Conservation (phyloP, 1,284 basidiomycete genomes). For the Somion occarium region DNA sequence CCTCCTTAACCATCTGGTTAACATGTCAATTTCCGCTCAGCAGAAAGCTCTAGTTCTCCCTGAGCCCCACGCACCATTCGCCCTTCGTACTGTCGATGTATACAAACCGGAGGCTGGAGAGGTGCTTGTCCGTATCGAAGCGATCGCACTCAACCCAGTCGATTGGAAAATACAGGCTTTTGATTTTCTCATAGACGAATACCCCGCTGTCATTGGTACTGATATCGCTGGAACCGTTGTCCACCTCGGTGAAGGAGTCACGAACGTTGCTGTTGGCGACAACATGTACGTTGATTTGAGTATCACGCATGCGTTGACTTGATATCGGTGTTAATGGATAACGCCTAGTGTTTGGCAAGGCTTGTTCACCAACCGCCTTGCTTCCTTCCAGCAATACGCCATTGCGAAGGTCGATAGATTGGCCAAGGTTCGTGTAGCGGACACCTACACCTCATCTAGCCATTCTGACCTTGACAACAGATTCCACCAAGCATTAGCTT, state of each 20-base stretch:
- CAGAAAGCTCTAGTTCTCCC: slow-evolving; percentile 26
- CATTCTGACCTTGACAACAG: slow-evolving; percentile 27
- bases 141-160: slow-evolving; percentile 37
- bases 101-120: slow-evolving; percentile 33
- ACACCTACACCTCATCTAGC: too few relatives aligned
- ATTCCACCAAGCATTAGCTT: slow-evolving; percentile 40
- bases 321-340: background rate
- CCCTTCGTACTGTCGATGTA: slow-evolving; percentile 16
- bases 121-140: slow-evolving; percentile 36
- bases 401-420: slow-evolving; percentile 35
- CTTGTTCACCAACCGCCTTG: slow-evolving; percentile 30
- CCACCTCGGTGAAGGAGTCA: slow-evolving; percentile 47
- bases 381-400: slow-evolving; percentile 48
- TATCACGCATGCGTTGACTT: too few relatives aligned
- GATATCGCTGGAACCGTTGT: slow-evolving; percentile 58
- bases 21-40: slow-evolving; percentile 4
- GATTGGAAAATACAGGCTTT: slow-evolving; percentile 33
- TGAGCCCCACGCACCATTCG: slow-evolving; percentile 15
- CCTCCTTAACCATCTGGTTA: background rate
- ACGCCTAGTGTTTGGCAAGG: slow-evolving; percentile 37
- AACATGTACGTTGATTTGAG: slow-evolving; percentile 41
- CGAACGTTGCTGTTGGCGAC: slow-evolving; percentile 48
- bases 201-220: slow-evolving; percentile 45
- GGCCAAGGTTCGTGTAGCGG: slow-evolving; percentile 40
- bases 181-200: slow-evolving; percentile 29